A percentile compares a stretch with the other conserved stretches of the same genome.
These are phyloP conservation scores for Pisolithus orientalis DNA, from an alignment of 768 basidiomycete genomes.

Conservation along the genomic window DNA sequence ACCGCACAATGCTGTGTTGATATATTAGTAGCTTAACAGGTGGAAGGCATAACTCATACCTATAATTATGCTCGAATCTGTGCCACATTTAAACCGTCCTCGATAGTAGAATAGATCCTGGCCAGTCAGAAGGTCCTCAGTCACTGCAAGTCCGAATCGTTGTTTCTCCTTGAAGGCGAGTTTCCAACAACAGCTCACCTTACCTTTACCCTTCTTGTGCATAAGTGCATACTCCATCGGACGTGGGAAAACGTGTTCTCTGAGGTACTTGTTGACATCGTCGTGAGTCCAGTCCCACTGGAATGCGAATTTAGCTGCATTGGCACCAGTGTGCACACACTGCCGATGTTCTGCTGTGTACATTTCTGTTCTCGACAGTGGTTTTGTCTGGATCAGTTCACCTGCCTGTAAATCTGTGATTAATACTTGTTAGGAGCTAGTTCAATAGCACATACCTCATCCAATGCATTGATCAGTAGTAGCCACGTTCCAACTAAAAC, in stretches of 20 bases:
- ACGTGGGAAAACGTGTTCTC: not conserved
- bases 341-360: not conserved
- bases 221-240: not conserved
- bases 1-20: not conserved
- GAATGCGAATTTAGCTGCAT: not conserved
- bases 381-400: no score
- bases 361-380: not conserved
- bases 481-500: not conserved
- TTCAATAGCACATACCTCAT: not conserved
- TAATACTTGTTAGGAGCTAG: not conserved
- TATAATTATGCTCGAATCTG: not conserved
- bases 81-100: not conserved
- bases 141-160: not conserved
- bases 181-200: not conserved
- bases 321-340: not conserved
- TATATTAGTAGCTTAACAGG: not conserved
- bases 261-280: not conserved
- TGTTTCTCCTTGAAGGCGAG: conserved; percentile 2
- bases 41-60: not conserved
- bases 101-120: not conserved
- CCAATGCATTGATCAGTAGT: not conserved
- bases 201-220: not conserved
- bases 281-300: not conserved
- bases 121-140: not conserved
- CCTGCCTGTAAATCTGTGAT: not conserved